Evolutionary conservation across 495 filamentous ascomycete genomes (phyloP).

Genomic region (Hyphodiscus hymeniophilus): DNA sequence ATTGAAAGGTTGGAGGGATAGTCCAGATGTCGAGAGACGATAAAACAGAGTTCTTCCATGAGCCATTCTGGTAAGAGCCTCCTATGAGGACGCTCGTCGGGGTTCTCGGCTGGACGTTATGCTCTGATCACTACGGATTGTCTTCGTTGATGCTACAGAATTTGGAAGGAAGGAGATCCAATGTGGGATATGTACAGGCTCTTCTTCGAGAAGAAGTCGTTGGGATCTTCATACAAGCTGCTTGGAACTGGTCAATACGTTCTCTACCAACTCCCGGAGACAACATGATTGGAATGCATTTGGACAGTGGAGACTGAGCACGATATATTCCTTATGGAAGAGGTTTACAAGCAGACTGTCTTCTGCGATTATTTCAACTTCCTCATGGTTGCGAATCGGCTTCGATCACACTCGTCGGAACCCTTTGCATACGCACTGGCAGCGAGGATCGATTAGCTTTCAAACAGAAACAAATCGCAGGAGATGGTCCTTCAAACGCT

Average conservation of each 20-base stretch:
- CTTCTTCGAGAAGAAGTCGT: slow-evolving; percentile 20
- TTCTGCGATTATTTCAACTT: slow-evolving; percentile 17
- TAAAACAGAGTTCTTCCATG: slow-evolving; percentile 39
- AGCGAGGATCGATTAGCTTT: slow-evolving; percentile 20
- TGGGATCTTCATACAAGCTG: slow-evolving; percentile 22
- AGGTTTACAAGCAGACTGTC: slow-evolving; percentile 23
- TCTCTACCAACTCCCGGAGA: slow-evolving; percentile 22
- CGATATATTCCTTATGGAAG: slow-evolving; percentile 10
- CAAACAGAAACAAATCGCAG: slow-evolving; percentile 21
- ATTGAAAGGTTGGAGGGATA: slow-evolving; percentile 33
- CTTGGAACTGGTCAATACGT: slow-evolving; percentile 11
- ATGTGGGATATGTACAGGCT: slow-evolving; percentile 21
- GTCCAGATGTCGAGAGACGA: slow-evolving; percentile 33
- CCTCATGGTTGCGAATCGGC: slow-evolving; percentile 15
- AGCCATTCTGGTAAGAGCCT: slow-evolving; percentile 57
- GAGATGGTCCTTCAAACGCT: slow-evolving; percentile 15
- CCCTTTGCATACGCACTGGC: slow-evolving; percentile 26
- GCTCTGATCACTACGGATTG: slow-evolving; percentile 43
- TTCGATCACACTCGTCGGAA: slow-evolving; percentile 36
- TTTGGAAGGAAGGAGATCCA: slow-evolving; percentile 15
- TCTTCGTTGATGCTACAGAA: slow-evolving; percentile 19
- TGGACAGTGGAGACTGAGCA: slow-evolving; percentile 19
- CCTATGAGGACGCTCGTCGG: slow-evolving; percentile 56
- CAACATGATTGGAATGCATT: slow-evolving; percentile 8
- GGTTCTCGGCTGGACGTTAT: slow-evolving; percentile 46